Percentiles rank a stretch among this genome's conserved stretches.
Conservation (phyloP, 2,329 filamentous ascomycete species). For the Pestalotiopsis sp. region DNA sequence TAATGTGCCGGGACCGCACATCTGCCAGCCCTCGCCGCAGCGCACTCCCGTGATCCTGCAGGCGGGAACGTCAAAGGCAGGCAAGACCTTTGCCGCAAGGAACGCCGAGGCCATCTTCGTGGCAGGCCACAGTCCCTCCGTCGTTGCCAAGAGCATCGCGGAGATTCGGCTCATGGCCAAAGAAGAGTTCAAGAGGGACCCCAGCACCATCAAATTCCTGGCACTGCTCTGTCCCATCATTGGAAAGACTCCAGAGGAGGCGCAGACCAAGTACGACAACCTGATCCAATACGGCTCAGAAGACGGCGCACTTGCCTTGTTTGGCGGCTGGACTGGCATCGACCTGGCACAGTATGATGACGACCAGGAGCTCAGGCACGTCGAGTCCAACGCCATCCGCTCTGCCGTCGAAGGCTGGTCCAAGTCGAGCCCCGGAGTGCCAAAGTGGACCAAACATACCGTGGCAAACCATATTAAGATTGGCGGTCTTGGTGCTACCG, state of each 20-base stretch:
- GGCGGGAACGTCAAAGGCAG: constrained; percentile 11
- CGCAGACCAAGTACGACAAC: constrained; percentile 13
- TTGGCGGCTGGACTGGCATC: constrained; percentile 14
- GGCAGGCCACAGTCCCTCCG: constrained; percentile 6
- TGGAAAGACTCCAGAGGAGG: constrained; percentile 9
- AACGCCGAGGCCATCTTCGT: constrained; percentile 15
- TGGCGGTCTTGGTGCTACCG: constrained; percentile 10
- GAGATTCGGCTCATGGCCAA: constrained; percentile 9
- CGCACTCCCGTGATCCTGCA: constrained; percentile 13
- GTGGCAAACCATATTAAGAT: constrained; percentile 15
- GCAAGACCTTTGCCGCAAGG: constrained; percentile 12
- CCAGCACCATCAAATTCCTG: constrained; percentile 12
- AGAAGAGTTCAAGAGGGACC: constrained; percentile 7
- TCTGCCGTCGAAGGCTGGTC: constrained; percentile 13
- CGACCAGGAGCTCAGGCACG: constrained; percentile 11
- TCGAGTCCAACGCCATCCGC: constrained; percentile 12
- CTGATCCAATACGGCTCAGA: constrained; percentile 11
- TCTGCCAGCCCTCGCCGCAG: constrained; percentile 13
- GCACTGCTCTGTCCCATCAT: constrained; percentile 12
- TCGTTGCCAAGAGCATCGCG: constrained; percentile 11
- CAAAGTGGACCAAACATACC: constrained; percentile 14
- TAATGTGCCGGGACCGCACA: constrained; percentile 13
- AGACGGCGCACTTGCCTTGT: constrained; percentile 11
- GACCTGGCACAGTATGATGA: constrained; percentile 12
- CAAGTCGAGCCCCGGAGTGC: constrained; percentile 8